Evolutionary conservation across 352 stramenopile genomes (phyloP), one percentile per base, ranked within the genome.

Genomic region (Pythium rishiriense): DNA sequence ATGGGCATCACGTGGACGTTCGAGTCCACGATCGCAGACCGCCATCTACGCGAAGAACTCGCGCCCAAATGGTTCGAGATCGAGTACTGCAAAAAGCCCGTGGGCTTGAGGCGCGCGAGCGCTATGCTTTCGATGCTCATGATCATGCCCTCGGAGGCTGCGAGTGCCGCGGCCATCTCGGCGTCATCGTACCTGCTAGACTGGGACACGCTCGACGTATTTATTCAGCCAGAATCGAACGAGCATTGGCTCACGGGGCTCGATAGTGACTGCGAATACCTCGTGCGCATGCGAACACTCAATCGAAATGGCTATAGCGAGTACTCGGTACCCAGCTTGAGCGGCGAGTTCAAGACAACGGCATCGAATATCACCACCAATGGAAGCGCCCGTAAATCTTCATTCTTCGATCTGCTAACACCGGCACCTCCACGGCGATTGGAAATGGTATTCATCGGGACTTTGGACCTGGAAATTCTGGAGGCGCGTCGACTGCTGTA

Each of bases 301-400:
- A 91, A 91, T 54, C 73, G 80, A 9, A 90, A 91, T 48, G 82
- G 82, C 3, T 80, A 75, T 50, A 82, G 82, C 41, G 68, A 74
- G n/a, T 91, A 82, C 51, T 83, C 78, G 8, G n/a, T 73, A 10
- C 73, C 72, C 15, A 83, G 65, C 37, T 42, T 85, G 12, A 72
- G 68, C n/a, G 61, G 74, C 3, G 74, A 78, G 19, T 91, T 87
- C 35, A 75, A 64, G 41, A 88, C 82, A 7, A 73, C 54, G 3
- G 54, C 31, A 0, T 14, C 25, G 0, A 50, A 21, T 35, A 0
- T 21, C 4, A 35, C 5, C 17, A 28, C n/a, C 21, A 7, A 4
- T 31, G 50, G 21, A 37, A 35, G 24, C 29, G 19, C 7, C 17
- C 50, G 43, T 11, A 39, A 31, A 19, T 57, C 48, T 15, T 63